Evolutionary conservation across 2,329 filamentous ascomycete species (phyloP).

Genomic region (Phoma sp.): DNA sequence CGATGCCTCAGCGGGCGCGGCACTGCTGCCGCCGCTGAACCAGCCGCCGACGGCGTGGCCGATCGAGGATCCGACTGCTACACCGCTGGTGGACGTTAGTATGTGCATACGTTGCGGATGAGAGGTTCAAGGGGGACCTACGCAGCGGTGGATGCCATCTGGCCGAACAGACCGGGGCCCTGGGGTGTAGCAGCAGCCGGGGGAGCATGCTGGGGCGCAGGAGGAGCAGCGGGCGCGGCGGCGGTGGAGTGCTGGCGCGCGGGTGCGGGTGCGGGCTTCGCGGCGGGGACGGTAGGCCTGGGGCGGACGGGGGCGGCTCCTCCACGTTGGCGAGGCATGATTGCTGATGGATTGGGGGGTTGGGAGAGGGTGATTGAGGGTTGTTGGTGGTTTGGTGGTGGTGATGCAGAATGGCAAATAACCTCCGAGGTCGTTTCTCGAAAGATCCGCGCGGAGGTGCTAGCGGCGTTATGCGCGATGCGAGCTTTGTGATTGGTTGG

Average conservation of each 20-base stretch:
- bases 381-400: slow-evolving; percentile 4
- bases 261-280: slow-evolving; percentile 58
- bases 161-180: slow-evolving; percentile 87
- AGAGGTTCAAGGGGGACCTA: slow-evolving; percentile 61
- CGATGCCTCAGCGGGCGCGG: slow-evolving; percentile 59
- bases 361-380: slow-evolving; percentile 1
- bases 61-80: slow-evolving; percentile 93
- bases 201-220: slow-evolving; percentile 61
- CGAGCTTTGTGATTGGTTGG: slow-evolving; percentile 7
- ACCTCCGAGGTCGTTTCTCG: slow-evolving; percentile 37
- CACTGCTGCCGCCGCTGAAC: slow-evolving; percentile 76
- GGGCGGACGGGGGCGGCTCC: slow-evolving; percentile 54
- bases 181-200: slow-evolving; percentile 57
- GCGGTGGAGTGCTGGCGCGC: slow-evolving; percentile 74
- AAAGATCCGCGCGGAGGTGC: slow-evolving; percentile 30
- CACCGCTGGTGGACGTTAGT: slow-evolving; percentile 70
- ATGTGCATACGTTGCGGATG: background rate
- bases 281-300: slow-evolving; percentile 50
- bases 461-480: background rate
- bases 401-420: slow-evolving; percentile 12
- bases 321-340: slow-evolving; percentile 60
- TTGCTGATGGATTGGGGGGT: slow-evolving; percentile 13
- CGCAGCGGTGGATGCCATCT: slow-evolving; percentile 98
- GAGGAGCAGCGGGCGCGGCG: slow-evolving; percentile 53
- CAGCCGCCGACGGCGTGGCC: slow-evolving; percentile 92